Percentiles rank a stretch among this genome's conserved stretches.
Evolutionary conservation across 371 early-diverging fungal genomes (phyloP).

Genomic region (Rhizomucor miehei): DNA sequence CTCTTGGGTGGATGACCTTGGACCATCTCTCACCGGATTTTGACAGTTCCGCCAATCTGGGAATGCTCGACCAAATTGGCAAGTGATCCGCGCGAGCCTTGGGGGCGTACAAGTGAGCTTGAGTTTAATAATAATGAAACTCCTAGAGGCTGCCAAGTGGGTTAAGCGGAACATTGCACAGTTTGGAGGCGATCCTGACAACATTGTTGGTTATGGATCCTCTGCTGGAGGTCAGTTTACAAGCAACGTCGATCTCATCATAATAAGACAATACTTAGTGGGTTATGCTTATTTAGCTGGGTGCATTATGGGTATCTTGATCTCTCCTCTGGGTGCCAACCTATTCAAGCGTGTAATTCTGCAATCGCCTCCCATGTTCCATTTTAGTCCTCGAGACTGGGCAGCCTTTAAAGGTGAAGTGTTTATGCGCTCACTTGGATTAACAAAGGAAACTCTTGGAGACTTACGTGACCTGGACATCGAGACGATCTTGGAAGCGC

Average conservation of each 20-base stretch:
- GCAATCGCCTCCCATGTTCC: conserved; percentile 38
- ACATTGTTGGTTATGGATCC: conserved; percentile 35
- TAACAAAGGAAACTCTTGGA: conserved; percentile 7
- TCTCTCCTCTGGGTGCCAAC: no score
- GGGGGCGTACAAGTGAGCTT: no score
- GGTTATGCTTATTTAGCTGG: no score
- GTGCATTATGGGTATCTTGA: no score
- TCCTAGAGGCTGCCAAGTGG: conserved; percentile 11
- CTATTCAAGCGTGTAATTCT: conserved; percentile 16
- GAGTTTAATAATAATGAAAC: no score
- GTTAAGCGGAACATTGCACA: conserved; percentile 15
- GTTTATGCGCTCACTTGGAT: conserved; percentile 24
- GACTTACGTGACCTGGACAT: conserved; percentile 21
- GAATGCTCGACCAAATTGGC: no score
- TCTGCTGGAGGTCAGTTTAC: conserved; percentile 31
- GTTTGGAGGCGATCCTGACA: conserved; percentile 18
- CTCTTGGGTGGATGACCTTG: no score
- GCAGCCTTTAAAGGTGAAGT: conserved; percentile 28
- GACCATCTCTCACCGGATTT: no score
- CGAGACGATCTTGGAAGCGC: conserved; percentile 26
- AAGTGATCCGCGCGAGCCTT: no score
- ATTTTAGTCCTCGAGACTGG: conserved; percentile 27
- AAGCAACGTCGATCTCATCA: no score
- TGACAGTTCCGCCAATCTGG: no score
- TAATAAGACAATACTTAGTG: no score